Base-by-base conservation (phyloP, 306 rosid genomes). In the Begonia masoniana region DNA sequence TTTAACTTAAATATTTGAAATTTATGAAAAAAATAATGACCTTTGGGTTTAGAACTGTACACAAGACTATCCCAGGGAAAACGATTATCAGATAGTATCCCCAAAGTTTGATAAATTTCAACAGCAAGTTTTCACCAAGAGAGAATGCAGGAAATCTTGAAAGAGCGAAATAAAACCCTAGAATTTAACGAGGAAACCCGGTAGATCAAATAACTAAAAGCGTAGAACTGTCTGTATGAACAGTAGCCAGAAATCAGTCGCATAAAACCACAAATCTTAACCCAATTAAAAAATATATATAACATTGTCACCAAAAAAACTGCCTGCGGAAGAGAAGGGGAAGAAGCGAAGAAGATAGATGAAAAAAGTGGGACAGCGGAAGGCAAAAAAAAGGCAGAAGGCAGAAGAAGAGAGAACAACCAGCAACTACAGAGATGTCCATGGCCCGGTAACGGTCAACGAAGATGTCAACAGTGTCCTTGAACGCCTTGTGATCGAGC, bases 381-480 rank as follows among this genome's bases (percentile, higher is more conserved):
- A 11, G 4, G 55, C 10, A 55, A 41, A 39, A 55, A 55, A 47
- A 17, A 17, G 19, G 19, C 19, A 17, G 19, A 17, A 17, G 19
- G 47, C 41, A 61, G 13, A 23, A 54, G 36, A 61, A 47, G 62
- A 26, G 59, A 15, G 68, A 68, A 26, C 35, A 26, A 91, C 99
- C 99, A 35, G 99, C 94, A 65, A 91, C 99, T 69, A 87, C 88
- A 59, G 96, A 83, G 72, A 91, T 91, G 71, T 69, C 84, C 99
- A 79, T 86, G 82, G 79, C 73, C 76, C 96, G 81, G 86, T 91
- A 91, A 75, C 99, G 99, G 79, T 91, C 96, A 73, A 91, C 96
- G 74, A 91, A 91, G 69, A 91, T 91, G 76, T 91, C 99, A 62
- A 91, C 79, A 9, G 96, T 77, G 60, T 91, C 75, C 68, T 91